Conservation (phyloP, 2,329 filamentous ascomycete genomes). For the Colletotrichum truncatum region DNA sequence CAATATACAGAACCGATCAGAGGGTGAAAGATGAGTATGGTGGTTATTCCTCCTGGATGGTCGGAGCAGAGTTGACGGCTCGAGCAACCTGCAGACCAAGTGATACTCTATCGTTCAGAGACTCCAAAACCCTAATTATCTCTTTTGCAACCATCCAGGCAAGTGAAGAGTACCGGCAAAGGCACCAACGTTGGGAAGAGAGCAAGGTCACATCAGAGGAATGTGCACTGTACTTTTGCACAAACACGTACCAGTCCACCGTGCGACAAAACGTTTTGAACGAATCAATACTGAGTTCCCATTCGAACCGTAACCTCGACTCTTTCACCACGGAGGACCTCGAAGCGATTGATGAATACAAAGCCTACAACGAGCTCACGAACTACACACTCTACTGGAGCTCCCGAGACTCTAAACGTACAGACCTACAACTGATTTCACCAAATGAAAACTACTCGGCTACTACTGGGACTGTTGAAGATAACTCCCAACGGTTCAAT, state of each 20-base stretch:
- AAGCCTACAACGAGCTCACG: neutral
- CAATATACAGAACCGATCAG: too few relatives aligned
- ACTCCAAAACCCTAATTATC: neutral
- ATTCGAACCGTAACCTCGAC: neutral
- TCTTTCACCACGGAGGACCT: neutral
- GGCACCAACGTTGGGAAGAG: neutral
- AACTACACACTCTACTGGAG: neutral
- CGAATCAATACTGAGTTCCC: neutral
- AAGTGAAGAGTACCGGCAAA: neutral
- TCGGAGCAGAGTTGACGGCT: neutral
- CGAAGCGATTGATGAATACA: neutral
- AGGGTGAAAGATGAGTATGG: too few relatives aligned
- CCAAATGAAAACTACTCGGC: neutral
- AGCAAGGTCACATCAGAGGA: neutral
- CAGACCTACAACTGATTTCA: neutral
- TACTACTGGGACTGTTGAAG: neutral
- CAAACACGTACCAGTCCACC: neutral
- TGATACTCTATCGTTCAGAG: neutral
- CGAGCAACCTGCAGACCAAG: neutral
- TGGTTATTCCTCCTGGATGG: neutral
- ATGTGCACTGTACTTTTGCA: neutral
- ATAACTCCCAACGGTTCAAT: neutral
- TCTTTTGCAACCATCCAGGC: neutral
- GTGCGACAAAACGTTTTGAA: neutral
- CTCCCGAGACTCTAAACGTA: neutral